Evolutionary conservation across 2,329 filamentous ascomycete species (phyloP), one percentile per base, ranked within the genome.

Genomic region (Trichoderma arundinaceum): DNA sequence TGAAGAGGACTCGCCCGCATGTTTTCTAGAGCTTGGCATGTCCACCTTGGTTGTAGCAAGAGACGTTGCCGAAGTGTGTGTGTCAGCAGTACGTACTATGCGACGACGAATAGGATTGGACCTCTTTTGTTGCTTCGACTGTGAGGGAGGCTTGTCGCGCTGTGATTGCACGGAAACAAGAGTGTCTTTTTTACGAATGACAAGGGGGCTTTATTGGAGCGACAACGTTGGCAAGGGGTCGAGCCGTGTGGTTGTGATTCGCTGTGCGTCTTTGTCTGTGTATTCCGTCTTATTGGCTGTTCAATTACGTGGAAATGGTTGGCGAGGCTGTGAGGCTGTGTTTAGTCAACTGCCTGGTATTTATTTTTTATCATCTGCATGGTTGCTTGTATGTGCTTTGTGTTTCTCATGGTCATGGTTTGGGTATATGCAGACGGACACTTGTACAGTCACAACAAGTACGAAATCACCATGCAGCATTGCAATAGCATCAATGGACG

Each of bases 131-230:
- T 43, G 9, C 7, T 13, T 56, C n/a, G 33, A 43, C 10, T 39
- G 19, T 22, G 41, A 15, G n/a, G 12, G 32, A 33, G 28, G 5
- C 9, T 59, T 44, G n/a, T 35, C n/a, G 35, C 44, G 35, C 3
- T 61, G 22, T 61, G 46, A 61, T 61, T 51, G 58, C 44, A 61
- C 46, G 58, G 17, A 52, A 51, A 60, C 35, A 43, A 28, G n/a
- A 56, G 22, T 19, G 43, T 43, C 19, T 33, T n/a, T 8, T 38
- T 1, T 13, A 3, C 4, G 4, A 28, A 28, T 22, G 8, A 43
- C 58, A 41, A 10, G 59, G 38, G 41, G 49, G 58, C 15, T 62
- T 15, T 13, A 62, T 62, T 62, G 59, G 59, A 53, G 38, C 22
- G 19, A 22, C 28, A 62, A 44, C 38, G 12, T 5, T 7, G 12